Base-by-base conservation (phyloP, 2,329 filamentous ascomycete species). In the Aureobasidium sp. region DNA sequence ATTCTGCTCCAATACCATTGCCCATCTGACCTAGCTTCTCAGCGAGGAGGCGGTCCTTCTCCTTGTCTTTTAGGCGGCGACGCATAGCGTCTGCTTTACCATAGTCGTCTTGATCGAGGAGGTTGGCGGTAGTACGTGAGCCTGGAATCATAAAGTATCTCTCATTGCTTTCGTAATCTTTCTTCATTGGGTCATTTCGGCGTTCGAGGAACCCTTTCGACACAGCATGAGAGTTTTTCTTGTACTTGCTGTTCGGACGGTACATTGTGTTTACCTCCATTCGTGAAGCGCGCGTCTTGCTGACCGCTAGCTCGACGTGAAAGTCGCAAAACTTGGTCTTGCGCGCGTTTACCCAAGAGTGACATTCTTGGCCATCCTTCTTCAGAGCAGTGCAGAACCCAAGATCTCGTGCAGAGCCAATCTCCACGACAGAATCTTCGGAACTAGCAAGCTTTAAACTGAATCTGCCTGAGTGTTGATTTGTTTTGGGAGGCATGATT, bases 241-340 rank as follows among this genome's bases (percentile, higher is more conserved):
- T 43, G 47, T 27, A 72, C 71, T 59, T 36, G 26, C 34, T 39
- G 48, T 26, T 56, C 27, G 56, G 46, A 10, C 43, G 59, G 24
- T 63, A 82, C 74, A 86, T 87, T 13, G 81, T 83, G 70, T 92
- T 96, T 64, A 97, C 82, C 70, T 96, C 92, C 79, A 92, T 87
- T 39, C 92, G 82, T 0, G 81, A 79, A 12, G 84, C 79, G 34
- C 84, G 81, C 71, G 85, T 83, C 71, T 90, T 92, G 61, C 86
- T 83, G 3, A 97, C 78, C 29, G 90, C 87, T 29, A 90, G 79
- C 68, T 95, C 92, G 67, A 96, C 85, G 74, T 99, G 94, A 68
- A 88, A 99, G 66, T 96, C 92, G 76, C 94, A 99, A 72, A 89
- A 90, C 68, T 96, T 87, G 0, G 92, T 96, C 69, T 92, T 90